A percentile compares a stretch with the other conserved stretches of the same genome.
These are phyloP conservation scores for Phoma sp. DNA, from an alignment of 2,329 filamentous ascomycete species.

Conservation along the genomic window DNA sequence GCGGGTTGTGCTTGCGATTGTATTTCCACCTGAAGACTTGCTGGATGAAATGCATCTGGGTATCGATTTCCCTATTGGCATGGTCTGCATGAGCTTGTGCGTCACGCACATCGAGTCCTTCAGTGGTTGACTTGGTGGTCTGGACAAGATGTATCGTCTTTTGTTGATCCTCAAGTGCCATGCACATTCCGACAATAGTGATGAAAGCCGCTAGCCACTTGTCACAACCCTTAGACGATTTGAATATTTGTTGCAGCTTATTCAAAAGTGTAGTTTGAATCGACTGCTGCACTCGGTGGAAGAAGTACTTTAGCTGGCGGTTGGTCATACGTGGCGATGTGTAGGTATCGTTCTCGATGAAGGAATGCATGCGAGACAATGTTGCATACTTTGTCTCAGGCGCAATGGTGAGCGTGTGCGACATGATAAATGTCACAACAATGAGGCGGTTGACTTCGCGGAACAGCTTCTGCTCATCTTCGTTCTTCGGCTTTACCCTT, in stretches of 20 bases:
- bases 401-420: constrained; percentile 54
- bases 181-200: constrained; percentile 54
- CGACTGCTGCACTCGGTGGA: constrained; percentile 50
- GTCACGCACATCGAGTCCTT: constrained; percentile 32
- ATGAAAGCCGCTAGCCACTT: constrained; percentile 56
- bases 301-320: constrained; percentile 59
- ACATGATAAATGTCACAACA: constrained; percentile 57
- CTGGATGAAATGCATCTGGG: constrained; percentile 52
- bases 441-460: constrained; percentile 54
- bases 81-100: constrained; percentile 44
- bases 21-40: constrained; percentile 57
- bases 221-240: constrained; percentile 50
- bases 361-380: constrained; percentile 49
- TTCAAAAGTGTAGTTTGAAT: constrained; percentile 53
- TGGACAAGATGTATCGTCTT: constrained; percentile 53
- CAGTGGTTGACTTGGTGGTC: constrained; percentile 47
- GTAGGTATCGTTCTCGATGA: constrained; percentile 36
- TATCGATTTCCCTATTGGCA: constrained; percentile 54
- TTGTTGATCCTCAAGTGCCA: constrained; percentile 57
- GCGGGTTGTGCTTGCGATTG: constrained; percentile 50
- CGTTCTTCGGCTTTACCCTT: constrained; percentile 46
- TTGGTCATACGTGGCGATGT: constrained; percentile 56
- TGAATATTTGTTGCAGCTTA: constrained; percentile 55
- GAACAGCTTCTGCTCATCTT: constrained; percentile 50
- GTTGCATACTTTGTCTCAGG: constrained; percentile 46